Conservation (phyloP, 106 monocot genomes). For the Agapanthus africanus region DNA sequence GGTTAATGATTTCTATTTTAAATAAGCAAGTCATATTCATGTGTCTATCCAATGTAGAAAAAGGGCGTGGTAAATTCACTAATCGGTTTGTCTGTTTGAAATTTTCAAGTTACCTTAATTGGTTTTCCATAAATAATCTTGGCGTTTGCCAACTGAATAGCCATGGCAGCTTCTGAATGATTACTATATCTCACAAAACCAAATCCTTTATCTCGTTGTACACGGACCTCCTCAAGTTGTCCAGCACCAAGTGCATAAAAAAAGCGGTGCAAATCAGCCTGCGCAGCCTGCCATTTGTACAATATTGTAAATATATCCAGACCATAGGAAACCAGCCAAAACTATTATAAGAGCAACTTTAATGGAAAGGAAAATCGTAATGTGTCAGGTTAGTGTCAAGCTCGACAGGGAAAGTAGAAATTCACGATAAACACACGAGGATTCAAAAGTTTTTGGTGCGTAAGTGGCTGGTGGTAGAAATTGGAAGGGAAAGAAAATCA, state of each 20-base stretch:
- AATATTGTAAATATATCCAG: background rate
- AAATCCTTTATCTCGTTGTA: constrained; percentile 59
- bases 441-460: background rate
- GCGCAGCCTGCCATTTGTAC: constrained; percentile 51
- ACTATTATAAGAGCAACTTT: background rate
- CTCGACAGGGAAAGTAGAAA: background rate
- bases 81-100: background rate
- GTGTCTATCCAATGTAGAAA: too few relatives aligned
- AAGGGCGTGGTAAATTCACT: background rate
- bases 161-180: constrained; percentile 54
- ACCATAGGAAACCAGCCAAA: too few relatives aligned
- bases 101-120: constrained; percentile 29
- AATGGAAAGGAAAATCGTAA: background rate
- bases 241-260: constrained; percentile 49
- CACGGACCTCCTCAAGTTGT: constrained; percentile 53
- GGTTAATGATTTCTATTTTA: background rate
- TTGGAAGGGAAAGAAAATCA: background rate
- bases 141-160: constrained; percentile 50
- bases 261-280: constrained; percentile 43
- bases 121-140: constrained; percentile 39
- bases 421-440: background rate
- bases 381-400: background rate
- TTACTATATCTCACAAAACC: constrained; percentile 59
- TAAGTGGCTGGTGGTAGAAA: too few relatives aligned
- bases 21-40: too few relatives aligned